These are phyloP conservation scores for Backusella circina DNA, from an alignment of 192 early-diverging fungal species.

Conservation along the genomic window DNA sequence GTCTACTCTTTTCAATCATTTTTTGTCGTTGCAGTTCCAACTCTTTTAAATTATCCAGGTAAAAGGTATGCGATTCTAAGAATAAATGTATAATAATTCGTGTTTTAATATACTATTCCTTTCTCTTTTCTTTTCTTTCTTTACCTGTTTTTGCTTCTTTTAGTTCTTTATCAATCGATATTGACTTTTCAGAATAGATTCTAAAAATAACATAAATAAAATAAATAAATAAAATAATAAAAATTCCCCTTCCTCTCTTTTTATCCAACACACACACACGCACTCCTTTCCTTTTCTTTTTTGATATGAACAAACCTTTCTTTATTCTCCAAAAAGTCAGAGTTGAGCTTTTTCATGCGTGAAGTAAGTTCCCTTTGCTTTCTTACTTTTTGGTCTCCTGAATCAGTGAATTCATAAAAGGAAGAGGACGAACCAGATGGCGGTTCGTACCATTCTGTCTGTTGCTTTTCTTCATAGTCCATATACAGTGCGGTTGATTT, in stretches of 20 bases:
- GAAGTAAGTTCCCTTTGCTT: conserved; percentile 50
- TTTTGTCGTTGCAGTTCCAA: conserved; percentile 56
- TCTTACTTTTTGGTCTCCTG: conserved; percentile 48
- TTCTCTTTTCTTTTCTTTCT: neutral
- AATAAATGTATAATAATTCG: no score
- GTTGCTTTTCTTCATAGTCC: neutral
- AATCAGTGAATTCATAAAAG: conserved; percentile 15
- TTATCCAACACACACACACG: neutral
- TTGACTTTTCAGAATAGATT: neutral
- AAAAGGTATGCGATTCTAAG: neutral
- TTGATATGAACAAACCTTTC: conserved; percentile 42
- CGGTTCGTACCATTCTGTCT: neutral
- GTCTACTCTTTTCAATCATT: conserved; percentile 49
- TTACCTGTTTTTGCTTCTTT: conserved; percentile 37
- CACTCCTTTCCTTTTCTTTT: neutral
- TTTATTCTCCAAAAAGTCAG: conserved; percentile 59
- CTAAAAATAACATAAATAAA: neutral
- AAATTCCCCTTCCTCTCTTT: neutral
- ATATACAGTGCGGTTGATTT: neutral
- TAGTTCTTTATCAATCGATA: conserved; percentile 44
- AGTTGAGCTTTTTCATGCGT: conserved; percentile 51
- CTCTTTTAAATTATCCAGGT: conserved; percentile 50
- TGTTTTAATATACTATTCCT: neutral
- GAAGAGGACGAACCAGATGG: neutral
- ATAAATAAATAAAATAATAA: neutral